Evolutionary conservation across 2,329 filamentous ascomycete genomes (phyloP).

Genomic region (Talaromyces sp.): DNA sequence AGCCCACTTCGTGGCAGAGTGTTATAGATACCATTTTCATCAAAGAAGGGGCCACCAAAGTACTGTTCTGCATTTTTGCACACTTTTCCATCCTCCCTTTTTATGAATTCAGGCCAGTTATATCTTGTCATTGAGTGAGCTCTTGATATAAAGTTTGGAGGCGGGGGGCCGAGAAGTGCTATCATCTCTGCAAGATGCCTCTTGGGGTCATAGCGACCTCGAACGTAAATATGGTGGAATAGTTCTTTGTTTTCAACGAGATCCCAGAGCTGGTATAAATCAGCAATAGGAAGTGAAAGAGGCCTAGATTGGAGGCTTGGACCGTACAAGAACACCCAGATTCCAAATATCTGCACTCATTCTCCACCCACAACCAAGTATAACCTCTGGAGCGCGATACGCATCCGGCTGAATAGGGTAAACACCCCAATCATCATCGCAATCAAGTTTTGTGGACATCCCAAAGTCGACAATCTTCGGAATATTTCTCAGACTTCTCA

Average conservation of each 20-base stretch:
- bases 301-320: too few relatives aligned
- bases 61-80: too few relatives aligned
- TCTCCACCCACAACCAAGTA: slow-evolving; percentile 30
- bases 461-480: slow-evolving; percentile 39
- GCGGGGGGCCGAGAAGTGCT: too few relatives aligned
- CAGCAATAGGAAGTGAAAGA: background rate
- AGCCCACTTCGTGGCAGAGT: too few relatives aligned
- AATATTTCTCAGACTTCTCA: slow-evolving; percentile 22
- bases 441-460: slow-evolving; percentile 33
- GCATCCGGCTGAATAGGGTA: slow-evolving; percentile 19
- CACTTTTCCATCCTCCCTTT: too few relatives aligned
- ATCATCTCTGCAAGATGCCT: too few relatives aligned
- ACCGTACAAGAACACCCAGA: background rate
- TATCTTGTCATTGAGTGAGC: too few relatives aligned
- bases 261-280: slow-evolving; percentile 32
- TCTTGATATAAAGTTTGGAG: too few relatives aligned
- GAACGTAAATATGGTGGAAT: slow-evolving; percentile 35
- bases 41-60: too few relatives aligned
- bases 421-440: slow-evolving; percentile 42
- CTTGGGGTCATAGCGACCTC: too few relatives aligned
- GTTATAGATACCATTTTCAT: too few relatives aligned
- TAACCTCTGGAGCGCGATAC: background rate
- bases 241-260: slow-evolving; percentile 37
- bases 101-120: too few relatives aligned
- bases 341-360: slow-evolving; percentile 24